Conservation (phyloP, 805 yeast species). For the Tetrapisispora arboricola region DNA sequence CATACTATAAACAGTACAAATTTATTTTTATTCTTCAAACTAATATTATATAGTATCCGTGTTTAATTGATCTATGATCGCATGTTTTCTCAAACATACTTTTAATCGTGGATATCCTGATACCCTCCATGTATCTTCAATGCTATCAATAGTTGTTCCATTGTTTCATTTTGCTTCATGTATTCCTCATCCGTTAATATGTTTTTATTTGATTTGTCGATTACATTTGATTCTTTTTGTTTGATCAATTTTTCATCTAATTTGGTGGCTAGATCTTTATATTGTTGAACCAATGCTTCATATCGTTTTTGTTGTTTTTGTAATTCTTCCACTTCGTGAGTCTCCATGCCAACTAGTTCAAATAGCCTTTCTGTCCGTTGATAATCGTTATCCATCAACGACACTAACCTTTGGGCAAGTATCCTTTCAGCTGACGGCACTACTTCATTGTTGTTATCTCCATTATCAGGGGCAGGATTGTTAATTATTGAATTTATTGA, state of each 20-base stretch:
- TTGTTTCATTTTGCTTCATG: slow-evolving; percentile 9
- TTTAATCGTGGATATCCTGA: neutral
- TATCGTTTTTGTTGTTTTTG: slow-evolving; percentile 1
- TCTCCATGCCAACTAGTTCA: slow-evolving; percentile 5
- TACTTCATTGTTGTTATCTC: neutral
- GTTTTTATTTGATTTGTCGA: neutral
- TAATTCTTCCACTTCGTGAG: neutral
- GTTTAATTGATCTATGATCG: neutral
- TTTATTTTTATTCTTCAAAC: too few relatives aligned
- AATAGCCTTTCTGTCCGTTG: slow-evolving; percentile 11
- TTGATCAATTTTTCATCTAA: slow-evolving; percentile 1
- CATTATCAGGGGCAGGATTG: neutral
- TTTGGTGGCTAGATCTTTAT: neutral
- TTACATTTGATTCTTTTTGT: neutral
- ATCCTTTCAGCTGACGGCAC: slow-evolving; percentile 8
- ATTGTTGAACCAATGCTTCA: neutral
- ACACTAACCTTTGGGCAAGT: slow-evolving; percentile 9
- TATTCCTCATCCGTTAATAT: neutral
- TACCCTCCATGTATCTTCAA: slow-evolving; percentile 14
- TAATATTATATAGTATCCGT: too few relatives aligned
- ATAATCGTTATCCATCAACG: slow-evolving; percentile 13
- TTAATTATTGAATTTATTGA: slow-evolving; percentile 9
- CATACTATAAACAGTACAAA: too few relatives aligned
- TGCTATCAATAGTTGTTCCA: slow-evolving; percentile 14
- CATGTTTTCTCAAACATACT: neutral